Conservation (phyloP, 176 grass and related monocot species). For the Oryza meyeriana region DNA sequence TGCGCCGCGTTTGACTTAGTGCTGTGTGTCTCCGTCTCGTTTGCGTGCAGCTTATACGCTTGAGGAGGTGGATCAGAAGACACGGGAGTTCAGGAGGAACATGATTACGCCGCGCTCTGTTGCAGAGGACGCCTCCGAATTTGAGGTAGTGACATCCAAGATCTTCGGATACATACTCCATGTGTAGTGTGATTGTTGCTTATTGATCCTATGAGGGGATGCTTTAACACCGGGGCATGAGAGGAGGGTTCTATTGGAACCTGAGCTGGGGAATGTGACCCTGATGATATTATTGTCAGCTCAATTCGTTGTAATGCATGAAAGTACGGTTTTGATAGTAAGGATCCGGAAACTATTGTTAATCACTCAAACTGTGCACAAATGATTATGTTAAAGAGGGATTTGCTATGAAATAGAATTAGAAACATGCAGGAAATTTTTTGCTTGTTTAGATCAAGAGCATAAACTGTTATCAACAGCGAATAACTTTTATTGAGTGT, state of each 20-base stretch:
- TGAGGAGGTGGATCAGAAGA: slow-evolving; percentile 54
- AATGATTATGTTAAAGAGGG: neutral
- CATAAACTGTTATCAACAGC: neutral
- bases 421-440: neutral
- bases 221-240: neutral
- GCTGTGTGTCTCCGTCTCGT: neutral
- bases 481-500: neutral
- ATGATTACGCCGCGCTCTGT: slow-evolving; percentile 4
- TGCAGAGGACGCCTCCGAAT: slow-evolving; percentile 32
- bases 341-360: neutral
- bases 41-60: slow-evolving; percentile 55
- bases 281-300: neutral
- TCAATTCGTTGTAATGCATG: neutral
- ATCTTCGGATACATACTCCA: neutral
- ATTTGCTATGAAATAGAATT: neutral
- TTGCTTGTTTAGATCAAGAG: neutral
- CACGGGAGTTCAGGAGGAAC: slow-evolving; percentile 47
- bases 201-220: neutral
- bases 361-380: neutral
- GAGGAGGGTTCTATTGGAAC: too few species aligned
- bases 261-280: neutral
- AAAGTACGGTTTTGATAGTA: neutral
- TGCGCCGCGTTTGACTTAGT: slow-evolving; percentile 16
- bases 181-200: neutral
- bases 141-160: slow-evolving; percentile 36